Percentiles rank a stretch among this genome's conserved stretches.
These are phyloP conservation scores for Polychytrium aggregatum DNA, from an alignment of 192 early-diverging fungal species.

Conservation along the genomic window DNA sequence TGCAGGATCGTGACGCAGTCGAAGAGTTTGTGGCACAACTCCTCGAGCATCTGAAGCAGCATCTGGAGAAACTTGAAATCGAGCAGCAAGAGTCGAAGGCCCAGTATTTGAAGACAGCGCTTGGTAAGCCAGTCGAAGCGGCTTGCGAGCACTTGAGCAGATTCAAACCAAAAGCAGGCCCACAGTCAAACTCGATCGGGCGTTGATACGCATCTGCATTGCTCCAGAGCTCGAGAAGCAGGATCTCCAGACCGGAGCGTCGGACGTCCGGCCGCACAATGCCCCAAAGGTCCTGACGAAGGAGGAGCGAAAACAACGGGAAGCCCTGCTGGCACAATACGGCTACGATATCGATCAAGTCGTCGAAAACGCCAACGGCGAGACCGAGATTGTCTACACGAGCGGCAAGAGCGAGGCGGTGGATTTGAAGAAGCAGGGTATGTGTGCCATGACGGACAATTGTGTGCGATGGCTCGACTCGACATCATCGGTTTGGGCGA, in stretches of 20 bases:
- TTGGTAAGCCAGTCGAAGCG: slow-evolving; percentile 3
- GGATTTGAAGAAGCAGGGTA: not conserved
- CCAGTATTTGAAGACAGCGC: not conserved
- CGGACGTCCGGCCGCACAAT: not conserved
- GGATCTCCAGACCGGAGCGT: slow-evolving; percentile 1
- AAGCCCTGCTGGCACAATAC: slow-evolving; percentile 35
- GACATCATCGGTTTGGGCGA: too few relatives aligned
- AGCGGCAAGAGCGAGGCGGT: slow-evolving; percentile 15
- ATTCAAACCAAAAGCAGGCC: slow-evolving; percentile 15
- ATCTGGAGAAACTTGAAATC: not conserved
- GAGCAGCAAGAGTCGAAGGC: not conserved
- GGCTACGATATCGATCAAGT: slow-evolving; percentile 50
- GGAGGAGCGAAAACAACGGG: slow-evolving; percentile 12
- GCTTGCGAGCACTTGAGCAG: slow-evolving; percentile 9
- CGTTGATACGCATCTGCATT: slow-evolving; percentile 2
- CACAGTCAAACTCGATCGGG: slow-evolving; percentile 11
- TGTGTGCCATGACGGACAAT: not conserved
- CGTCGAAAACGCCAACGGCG: slow-evolving; percentile 46
- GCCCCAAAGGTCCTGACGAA: slow-evolving; percentile 10
- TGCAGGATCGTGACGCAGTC: not conserved
- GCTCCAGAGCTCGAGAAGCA: slow-evolving; percentile 19
- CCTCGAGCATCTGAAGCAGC: slow-evolving; percentile 16
- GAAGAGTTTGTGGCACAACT: slow-evolving; percentile 31
- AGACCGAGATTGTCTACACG: slow-evolving; percentile 52
- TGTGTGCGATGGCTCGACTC: not conserved